Percentiles rank a stretch among this genome's conserved stretches.
Conservation (phyloP, 2,329 filamentous ascomycete species). For the Tolypocladium pustulatum region DNA sequence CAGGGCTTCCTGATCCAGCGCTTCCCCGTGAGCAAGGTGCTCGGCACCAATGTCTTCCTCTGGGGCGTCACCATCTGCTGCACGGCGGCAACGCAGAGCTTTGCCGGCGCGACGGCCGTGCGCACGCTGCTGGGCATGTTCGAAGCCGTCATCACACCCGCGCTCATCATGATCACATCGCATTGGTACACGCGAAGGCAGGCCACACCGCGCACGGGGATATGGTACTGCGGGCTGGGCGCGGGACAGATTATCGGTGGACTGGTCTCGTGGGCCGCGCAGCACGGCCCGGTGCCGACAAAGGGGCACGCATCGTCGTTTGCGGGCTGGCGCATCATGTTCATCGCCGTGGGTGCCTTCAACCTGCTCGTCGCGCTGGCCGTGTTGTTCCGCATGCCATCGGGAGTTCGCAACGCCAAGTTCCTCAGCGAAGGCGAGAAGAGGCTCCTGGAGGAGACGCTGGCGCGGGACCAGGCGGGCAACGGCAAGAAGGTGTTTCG, state of each 20-base stretch:
- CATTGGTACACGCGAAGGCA: slow-evolving; percentile 30
- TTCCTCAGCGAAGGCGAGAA: slow-evolving; percentile 13
- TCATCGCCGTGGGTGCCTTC: slow-evolving; percentile 34
- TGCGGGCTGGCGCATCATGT: slow-evolving; percentile 41
- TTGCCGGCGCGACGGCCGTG: slow-evolving; percentile 28
- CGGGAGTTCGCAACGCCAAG: slow-evolving; percentile 12
- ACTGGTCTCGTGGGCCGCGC: slow-evolving; percentile 39
- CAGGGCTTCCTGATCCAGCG: slow-evolving; percentile 21
- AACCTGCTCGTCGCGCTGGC: slow-evolving; percentile 35
- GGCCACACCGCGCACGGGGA: slow-evolving; percentile 32
- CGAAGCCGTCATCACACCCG: slow-evolving; percentile 36
- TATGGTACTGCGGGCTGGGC: slow-evolving; percentile 18
- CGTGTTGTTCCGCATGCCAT: slow-evolving; percentile 32
- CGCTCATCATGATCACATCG: slow-evolving; percentile 38
- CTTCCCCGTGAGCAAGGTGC: slow-evolving; percentile 21
- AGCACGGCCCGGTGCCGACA: slow-evolving; percentile 28
- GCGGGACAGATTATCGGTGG: slow-evolving; percentile 28
- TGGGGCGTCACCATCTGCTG: slow-evolving; percentile 31
- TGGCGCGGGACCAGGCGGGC: slow-evolving; percentile 35
- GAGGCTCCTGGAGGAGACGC: slow-evolving; percentile 44
- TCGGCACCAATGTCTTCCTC: slow-evolving; percentile 19
- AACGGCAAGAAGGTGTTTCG: slow-evolving; percentile 30
- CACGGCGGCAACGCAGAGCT: slow-evolving; percentile 29
- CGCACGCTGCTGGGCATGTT: slow-evolving; percentile 35
- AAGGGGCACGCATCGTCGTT: slow-evolving; percentile 11